These are phyloP conservation scores for Colletotrichum sansevieriae DNA, from an alignment of 2,329 filamentous ascomycete genomes.

Conservation along the genomic window DNA sequence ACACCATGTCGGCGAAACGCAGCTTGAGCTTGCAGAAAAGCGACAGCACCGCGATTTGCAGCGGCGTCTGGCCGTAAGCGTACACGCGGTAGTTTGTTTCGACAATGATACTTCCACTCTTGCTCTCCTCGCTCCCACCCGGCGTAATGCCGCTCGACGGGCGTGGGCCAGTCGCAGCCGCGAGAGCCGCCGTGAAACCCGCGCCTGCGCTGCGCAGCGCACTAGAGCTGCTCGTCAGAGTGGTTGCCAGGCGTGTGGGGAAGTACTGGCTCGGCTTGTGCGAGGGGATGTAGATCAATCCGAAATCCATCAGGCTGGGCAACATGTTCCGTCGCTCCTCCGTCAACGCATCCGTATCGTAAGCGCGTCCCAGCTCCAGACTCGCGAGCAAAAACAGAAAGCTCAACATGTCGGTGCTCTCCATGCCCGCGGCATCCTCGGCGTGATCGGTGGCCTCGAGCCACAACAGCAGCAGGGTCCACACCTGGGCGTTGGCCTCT, in stretches of 20 bases:
- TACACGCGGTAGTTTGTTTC: slow-evolving; percentile 99
- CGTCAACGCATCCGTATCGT: slow-evolving; percentile 87
- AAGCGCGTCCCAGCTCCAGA: slow-evolving; percentile 90
- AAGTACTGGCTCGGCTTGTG: slow-evolving; percentile 77
- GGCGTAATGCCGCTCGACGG: slow-evolving; percentile 51
- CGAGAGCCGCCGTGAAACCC: slow-evolving; percentile 75
- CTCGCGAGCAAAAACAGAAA: slow-evolving; percentile 97
- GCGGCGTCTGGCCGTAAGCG: slow-evolving; percentile 92
- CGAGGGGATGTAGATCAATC: slow-evolving; percentile 82
- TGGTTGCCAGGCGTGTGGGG: slow-evolving; percentile 93
- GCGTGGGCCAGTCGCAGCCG: slow-evolving; percentile 53
- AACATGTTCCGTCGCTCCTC: slow-evolving; percentile 88
- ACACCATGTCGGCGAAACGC: slow-evolving; percentile 94
- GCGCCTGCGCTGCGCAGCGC: slow-evolving; percentile 78
- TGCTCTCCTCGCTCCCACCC: slow-evolving; percentile 58
- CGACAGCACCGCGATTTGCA: slow-evolving; percentile 93
- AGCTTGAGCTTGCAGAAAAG: slow-evolving; percentile 91
- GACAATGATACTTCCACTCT: slow-evolving; percentile 87
- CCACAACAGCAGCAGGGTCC: slow-evolving; percentile 94
- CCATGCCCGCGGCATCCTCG: slow-evolving; percentile 73
- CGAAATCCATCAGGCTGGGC: slow-evolving; percentile 91
- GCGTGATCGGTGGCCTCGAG: slow-evolving; percentile 83
- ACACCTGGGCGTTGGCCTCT: slow-evolving; percentile 96
- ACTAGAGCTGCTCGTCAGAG: slow-evolving; percentile 80
- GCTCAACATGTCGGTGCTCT: slow-evolving; percentile 92